These are phyloP conservation scores for Lactarius hengduanensis DNA, from an alignment of 768 basidiomycete species.

Conservation along the genomic window DNA sequence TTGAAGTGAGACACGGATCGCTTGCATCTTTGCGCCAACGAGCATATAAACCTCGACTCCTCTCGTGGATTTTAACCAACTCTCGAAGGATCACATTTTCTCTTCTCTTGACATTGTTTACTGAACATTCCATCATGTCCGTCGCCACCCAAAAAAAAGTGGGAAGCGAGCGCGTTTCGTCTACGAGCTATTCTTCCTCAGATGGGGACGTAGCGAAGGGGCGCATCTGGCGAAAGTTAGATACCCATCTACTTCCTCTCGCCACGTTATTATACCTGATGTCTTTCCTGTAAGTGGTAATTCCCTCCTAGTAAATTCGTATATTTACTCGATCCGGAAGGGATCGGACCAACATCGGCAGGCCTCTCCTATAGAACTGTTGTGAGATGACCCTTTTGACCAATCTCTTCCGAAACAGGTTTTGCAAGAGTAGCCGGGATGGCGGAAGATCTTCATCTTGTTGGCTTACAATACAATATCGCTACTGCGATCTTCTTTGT, in stretches of 20 bases:
- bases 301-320: background rate
- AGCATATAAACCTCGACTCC: background rate
- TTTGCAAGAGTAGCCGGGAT: constrained; percentile 43
- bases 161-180: background rate
- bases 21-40: background rate
- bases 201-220: background rate
- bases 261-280: constrained; percentile 26
- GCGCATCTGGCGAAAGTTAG: constrained; percentile 27
- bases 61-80: background rate
- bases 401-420: constrained; percentile 7
- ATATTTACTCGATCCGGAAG: constrained; percentile 10
- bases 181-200: background rate
- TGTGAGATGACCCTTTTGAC: too few species aligned
- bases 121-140: constrained; percentile 1
- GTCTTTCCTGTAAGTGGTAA: constrained; percentile 26
- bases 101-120: background rate
- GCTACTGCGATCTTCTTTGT: constrained; percentile 43
- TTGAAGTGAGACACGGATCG: background rate
- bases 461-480: constrained; percentile 39
- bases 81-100: background rate
- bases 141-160: background rate
- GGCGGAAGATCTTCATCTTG: constrained; percentile 39
- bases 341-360: constrained; percentile 30
- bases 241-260: constrained; percentile 21
- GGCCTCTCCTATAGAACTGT: background rate